Base-by-base conservation (phyloP, 495 filamentous ascomycete genomes). In the Corynascus novoguineensis region DNA sequence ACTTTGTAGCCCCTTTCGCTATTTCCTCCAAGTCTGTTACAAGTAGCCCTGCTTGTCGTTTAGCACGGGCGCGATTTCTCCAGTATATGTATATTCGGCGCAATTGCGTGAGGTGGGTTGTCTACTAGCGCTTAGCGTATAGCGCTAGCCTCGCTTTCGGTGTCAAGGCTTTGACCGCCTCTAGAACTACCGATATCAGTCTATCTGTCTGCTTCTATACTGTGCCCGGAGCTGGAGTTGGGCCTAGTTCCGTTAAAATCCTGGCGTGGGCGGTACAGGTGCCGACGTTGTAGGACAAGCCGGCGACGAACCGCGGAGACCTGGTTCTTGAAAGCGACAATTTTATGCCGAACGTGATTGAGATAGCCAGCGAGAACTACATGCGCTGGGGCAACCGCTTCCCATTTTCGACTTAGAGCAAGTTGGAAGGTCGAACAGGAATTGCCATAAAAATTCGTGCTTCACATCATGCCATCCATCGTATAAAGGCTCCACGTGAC, bases 81-180 rank as follows among this genome's bases (percentile, higher is more conserved):
- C 24, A 46, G 44, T 29, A 46, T 17, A 9, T 46, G 11, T 46
- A 46, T 2, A 29, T 29, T 1, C 15, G 44, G 17, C 44, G 44
- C 3, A 46, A 28, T 29, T 29, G 11, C 19, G 24, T 46, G 1
- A 46, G 44, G 44, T 46, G 24, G 6, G 25, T 46, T 29, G 44
- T 58, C 48, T 29, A 58, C 56, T 29, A 55, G 17, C 53, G 15
- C 54, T 57, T 57, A 15, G 54, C 54, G 45, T 57, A 57, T 50
- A 15, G 54, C 19, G 34, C 49, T 40, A 34, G 54, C 12, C 25
- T 50, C 5, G 53, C 54, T 57, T 41, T 57, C 14, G 50, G 57
- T 31, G 50, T 59, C 17, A 59, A 25, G 50, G 17, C 10, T 19
- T 38, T 31, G 42, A 59, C 50, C n/a, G 42, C 41, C 15, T 53